Conservation (phyloP, 2,329 filamentous ascomycete species). For the Arthrobotrys conoides region DNA sequence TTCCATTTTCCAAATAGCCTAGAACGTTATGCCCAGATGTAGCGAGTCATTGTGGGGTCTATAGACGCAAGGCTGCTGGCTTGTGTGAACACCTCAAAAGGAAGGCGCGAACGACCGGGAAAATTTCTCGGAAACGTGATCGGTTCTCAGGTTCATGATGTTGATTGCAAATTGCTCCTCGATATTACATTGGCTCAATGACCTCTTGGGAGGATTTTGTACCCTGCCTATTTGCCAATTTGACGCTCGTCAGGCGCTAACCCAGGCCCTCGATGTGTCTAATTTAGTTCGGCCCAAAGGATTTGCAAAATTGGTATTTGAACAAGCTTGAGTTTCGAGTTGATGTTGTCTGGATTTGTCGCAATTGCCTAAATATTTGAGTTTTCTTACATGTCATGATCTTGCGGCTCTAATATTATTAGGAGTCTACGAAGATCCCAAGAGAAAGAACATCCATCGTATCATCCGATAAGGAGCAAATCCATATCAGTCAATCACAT, state of each 20-base stretch:
- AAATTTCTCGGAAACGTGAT: conserved; percentile 24
- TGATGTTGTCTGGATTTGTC: conserved; percentile 36
- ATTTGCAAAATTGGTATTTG: background rate
- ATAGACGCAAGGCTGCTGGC: conserved; percentile 16
- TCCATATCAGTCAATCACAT: conserved; percentile 12
- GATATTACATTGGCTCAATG: conserved; percentile 16
- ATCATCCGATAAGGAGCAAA: background rate
- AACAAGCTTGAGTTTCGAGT: conserved; percentile 28
- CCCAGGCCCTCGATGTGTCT: conserved; percentile 5
- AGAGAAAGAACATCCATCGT: background rate
- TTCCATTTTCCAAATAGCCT: conserved; percentile 18
- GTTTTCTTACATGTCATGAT: background rate
- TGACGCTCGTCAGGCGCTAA: conserved; percentile 43
- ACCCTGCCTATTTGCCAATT: conserved; percentile 1
- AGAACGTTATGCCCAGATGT: background rate
- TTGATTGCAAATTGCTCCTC: background rate
- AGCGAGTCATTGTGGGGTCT: conserved; percentile 30
- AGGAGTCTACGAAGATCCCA: background rate
- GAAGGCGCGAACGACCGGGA: conserved; percentile 27
- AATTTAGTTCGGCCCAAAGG: conserved; percentile 26
- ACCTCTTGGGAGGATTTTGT: background rate
- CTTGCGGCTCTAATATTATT: conserved; percentile 12
- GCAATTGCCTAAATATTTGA: conserved; percentile 30
- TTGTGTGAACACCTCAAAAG: conserved; percentile 30
- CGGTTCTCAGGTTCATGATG: conserved; percentile 29